Evolutionary conservation across 2,329 filamentous ascomycete genomes (phyloP), one percentile per base, ranked within the genome.

Genomic region (Clonostachys sp.): DNA sequence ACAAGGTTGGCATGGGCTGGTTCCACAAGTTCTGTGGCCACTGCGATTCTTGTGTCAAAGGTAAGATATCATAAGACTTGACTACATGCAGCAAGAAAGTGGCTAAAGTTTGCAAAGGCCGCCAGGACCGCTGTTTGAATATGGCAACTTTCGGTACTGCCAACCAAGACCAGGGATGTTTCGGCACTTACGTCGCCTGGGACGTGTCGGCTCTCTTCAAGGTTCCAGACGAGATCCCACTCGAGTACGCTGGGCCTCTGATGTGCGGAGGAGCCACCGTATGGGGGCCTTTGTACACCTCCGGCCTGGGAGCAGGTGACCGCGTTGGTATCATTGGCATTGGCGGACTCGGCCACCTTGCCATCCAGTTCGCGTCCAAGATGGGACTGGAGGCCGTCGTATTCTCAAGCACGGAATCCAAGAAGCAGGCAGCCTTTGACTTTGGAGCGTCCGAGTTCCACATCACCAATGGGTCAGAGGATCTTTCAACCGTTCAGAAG

Each of bases 351-450:
- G 60, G 60, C 2, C 57, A 61, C 34, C 43, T 62, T 5, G 60
- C 83, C 6, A 84, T 87, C 51, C 81, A 86, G 59, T 86, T 84
- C 56, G 83, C 83, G 1, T 67, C 75, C 16, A 83, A 84, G 66
- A 84, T 87, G 79, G 84, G 84, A 18, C 42, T 48, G 5, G 52
- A 60, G 16, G 52, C 55, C 4, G 51, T 60, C 1, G 60, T 58
- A 5, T 57, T 61, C 14, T 57, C 55, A 1, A 52, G 50, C 46
- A 54, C 56, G 1, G 57, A 57, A 16, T 48, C 48, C 4, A 60
- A 60, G 50, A 50, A 54, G 14, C 49, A 57, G 16, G 54, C 60
- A 44, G 57, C 56, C 1, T 36, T 56, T 34, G 49, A 53, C 1
- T 58, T 61, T 20, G 57, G 58, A 10, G 58, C 58, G 3, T 46